These are phyloP conservation scores for Cystofilobasidium macerans DNA, from an alignment of 768 basidiomycete species.

Conservation along the genomic window DNA sequence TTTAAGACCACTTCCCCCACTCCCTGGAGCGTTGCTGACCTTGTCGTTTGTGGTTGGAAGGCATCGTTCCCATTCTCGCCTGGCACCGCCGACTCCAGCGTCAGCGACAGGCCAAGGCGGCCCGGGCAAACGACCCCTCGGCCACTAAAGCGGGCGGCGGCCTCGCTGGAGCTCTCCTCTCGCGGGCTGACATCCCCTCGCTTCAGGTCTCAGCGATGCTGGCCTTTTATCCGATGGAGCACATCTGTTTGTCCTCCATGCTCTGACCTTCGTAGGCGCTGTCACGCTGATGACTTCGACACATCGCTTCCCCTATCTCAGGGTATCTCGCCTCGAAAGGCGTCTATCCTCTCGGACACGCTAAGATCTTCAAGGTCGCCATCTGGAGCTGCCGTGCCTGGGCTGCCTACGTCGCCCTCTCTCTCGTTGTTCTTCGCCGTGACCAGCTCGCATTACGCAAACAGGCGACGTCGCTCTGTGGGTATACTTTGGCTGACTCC, in stretches of 20 bases:
- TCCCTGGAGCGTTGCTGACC: not conserved
- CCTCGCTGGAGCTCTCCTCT: no score
- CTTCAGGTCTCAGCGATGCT: constrained; percentile 35
- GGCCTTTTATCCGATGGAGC: constrained; percentile 36
- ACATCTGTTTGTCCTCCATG: constrained; percentile 29
- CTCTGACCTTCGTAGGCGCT: not conserved
- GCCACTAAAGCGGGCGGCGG: not conserved
- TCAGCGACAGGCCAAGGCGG: not conserved
- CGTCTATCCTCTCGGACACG: constrained; percentile 24
- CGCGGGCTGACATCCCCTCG: constrained; percentile 31
- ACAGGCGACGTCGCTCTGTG: not conserved
- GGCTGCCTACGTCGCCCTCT: constrained; percentile 41
- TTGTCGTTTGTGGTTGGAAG: not conserved
- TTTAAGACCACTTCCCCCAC: no score
- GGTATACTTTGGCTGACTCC: not conserved
- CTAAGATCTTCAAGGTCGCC: constrained; percentile 38
- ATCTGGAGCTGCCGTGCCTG: constrained; percentile 72
- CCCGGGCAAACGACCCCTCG: not conserved
- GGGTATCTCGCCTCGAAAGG: constrained; percentile 32
- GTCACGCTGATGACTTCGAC: not conserved
- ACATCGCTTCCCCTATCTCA: constrained; percentile 1
- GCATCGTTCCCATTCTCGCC: constrained; percentile 20
- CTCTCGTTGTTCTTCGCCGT: constrained; percentile 9
- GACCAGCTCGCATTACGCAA: not conserved
- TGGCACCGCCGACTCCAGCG: constrained; percentile 7